Evolutionary conservation across 805 yeast species (phyloP).

Genomic region (Pichia kluyveri): DNA sequence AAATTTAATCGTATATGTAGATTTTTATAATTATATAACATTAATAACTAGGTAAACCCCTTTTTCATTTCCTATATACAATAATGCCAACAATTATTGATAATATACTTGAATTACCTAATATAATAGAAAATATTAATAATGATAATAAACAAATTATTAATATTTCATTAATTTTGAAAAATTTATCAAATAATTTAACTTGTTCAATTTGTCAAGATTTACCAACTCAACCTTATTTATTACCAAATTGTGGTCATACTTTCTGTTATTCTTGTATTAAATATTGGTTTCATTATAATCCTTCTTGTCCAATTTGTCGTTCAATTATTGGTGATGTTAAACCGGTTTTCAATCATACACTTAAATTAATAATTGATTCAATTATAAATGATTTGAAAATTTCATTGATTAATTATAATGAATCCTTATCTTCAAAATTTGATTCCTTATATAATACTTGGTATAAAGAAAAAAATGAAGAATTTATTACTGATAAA

Average conservation of each 20-base stretch:
- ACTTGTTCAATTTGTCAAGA: constrained; percentile 67
- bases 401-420: neutral
- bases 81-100: neutral
- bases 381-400: constrained; percentile 28
- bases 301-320: constrained; percentile 62
- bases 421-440: neutral
- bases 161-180: neutral
- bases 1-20: too few species aligned
- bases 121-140: neutral
- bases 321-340: constrained; percentile 34
- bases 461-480: constrained; percentile 22
- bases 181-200: constrained; percentile 11
- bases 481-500: constrained; percentile 33
- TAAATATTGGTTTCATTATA: constrained; percentile 50
- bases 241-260: constrained; percentile 58
- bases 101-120: neutral
- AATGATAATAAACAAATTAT: neutral
- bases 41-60: too few species aligned
- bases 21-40: too few species aligned
- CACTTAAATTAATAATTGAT: constrained; percentile 38
- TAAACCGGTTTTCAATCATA: constrained; percentile 46
- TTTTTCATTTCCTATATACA: too few species aligned
- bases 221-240: constrained; percentile 54
- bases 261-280: constrained; percentile 63
- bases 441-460: constrained; percentile 10